Evolutionary conservation across 176 grass and related monocot species (phyloP), one percentile per base, ranked within the genome.

Genomic region (Puccinellia tenuiflora): DNA sequence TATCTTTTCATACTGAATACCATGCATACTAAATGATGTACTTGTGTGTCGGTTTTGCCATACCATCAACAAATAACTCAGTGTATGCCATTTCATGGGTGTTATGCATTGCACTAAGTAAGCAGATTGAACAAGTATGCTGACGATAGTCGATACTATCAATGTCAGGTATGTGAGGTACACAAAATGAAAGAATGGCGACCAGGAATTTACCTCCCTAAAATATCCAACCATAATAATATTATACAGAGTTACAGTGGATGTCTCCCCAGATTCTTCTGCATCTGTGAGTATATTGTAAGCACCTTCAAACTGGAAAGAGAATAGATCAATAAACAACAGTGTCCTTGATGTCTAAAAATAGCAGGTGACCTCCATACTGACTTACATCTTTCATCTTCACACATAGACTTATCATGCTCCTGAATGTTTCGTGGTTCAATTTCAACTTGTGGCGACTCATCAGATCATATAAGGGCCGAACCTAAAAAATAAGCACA

Each of bases 361-460:
- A 77, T 35, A 76, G 30, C 42, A 85, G 7, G 6, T 17, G 20
- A 70, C 22, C 81, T 73, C 64, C 51, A 84, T 86, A 28, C 31
- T 85, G 82, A 86, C 90, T 90, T 97, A 97, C 94, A 94, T 97
- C 92, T 81, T 90, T 94, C 86, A 92, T 84, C 68, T 94, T 94
- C 80, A 89, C 57, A 80, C 76, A 91, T 80, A 92, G 89, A 77
- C 66, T 86, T 89, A 97, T 94, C 75, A 97, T 85, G 81, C 81
- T 91, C 89, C 90, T 89, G 64, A 91, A 94, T 53, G 84, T 89
- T 76, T 94, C 88, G n/a, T 17, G 75, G 81, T 92, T 89, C 77
- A 81, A 47, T 89, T 85, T 92, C 85, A 97, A 82, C 68, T 92
- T 91, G 88, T 92, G 84, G n/a, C 60, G 76, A 67, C 64, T 65